Base-by-base conservation (phyloP, 2,329 filamentous ascomycete species). In the Dactylellina haptotyla region DNA sequence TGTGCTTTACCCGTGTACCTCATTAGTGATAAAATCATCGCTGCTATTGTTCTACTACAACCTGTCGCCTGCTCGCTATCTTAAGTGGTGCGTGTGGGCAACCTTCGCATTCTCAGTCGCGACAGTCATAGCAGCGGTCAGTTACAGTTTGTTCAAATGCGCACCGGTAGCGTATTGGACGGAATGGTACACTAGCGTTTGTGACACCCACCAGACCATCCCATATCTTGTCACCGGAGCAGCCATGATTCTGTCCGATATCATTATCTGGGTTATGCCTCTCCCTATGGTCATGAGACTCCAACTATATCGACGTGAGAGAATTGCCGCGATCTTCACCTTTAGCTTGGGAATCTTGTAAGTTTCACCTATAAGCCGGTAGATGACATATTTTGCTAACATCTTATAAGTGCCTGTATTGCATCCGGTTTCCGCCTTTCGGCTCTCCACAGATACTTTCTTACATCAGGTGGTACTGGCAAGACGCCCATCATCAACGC, bases 341-440 rank as follows among this genome's bases (percentile, higher is more conserved):
- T 75, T 75, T 43, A 69, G 70, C 25, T 58, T 75, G 39, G 70
- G 70, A 26, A 75, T 69, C 8, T 66, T 73, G 69, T 73, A 57
- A 66, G 69, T 65, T n/a, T 34, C 9, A 5, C 23, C 28, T 30
- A 12, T 14, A n/a, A 30, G n/a, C 23, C n/a, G n/a, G 2, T 25
- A 34, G 8, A 16, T 9, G 18, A 14, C 2, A 28, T 25, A 26
- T 3, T n/a, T 14, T 25, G 23, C 56, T 70, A 58, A 63, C 16
- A 28, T 5, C 25, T 16, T 4, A 4, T 20, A 30, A 75, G 70
- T 16, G 70, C 70, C 9, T 75, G 70, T 25, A 59, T 75, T 28
- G 70, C 70, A 9, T 63, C 62, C 32, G 59, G 64, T 34, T 75
- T 75, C 34, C 62, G 70, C 20, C 57, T 75, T 9, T 34, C 50